Percentiles rank a stretch among this genome's conserved stretches.
Evolutionary conservation across 2,329 filamentous ascomycete genomes (phyloP).

Genomic region (Aulographum hederae): DNA sequence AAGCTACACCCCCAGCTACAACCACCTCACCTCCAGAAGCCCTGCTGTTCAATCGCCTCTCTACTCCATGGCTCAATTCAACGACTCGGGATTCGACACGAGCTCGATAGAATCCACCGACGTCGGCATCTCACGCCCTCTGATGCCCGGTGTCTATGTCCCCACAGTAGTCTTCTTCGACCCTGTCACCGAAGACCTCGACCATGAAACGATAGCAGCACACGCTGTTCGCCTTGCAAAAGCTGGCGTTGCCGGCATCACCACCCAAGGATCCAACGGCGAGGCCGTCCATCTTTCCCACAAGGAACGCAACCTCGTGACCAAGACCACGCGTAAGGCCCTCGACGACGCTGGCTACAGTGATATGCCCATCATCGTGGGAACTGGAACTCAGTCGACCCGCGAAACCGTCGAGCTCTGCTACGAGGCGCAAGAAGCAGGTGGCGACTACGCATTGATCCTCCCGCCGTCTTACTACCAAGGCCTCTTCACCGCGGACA

Average conservation of each 20-base stretch:
- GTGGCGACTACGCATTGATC: constrained; percentile 59
- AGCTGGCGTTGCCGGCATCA: constrained; percentile 54
- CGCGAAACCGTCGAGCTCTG: constrained; percentile 54
- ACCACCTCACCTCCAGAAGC: constrained; percentile 3
- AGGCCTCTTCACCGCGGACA: constrained; percentile 41
- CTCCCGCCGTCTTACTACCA: constrained; percentile 65
- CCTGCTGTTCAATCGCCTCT: constrained; percentile 14
- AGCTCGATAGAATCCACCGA: constrained; percentile 18
- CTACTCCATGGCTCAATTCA: constrained; percentile 14
- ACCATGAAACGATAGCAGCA: constrained; percentile 19
- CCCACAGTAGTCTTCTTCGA: constrained; percentile 27
- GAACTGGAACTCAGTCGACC: constrained; percentile 55
- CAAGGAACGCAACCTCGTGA: constrained; percentile 50
- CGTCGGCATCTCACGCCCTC: constrained; percentile 14
- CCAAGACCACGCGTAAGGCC: constrained; percentile 48
- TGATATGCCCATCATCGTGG: constrained; percentile 55
- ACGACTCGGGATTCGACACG: constrained; percentile 17
- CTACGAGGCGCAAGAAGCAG: constrained; percentile 46
- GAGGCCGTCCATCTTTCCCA: constrained; percentile 65
- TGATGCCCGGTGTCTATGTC: constrained; percentile 24
- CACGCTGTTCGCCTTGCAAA: constrained; percentile 50
- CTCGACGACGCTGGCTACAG: constrained; percentile 47
- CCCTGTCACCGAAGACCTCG: constrained; percentile 20
- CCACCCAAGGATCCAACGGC: constrained; percentile 66
- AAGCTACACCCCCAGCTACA: constrained; percentile 4